A percentile compares a stretch with the other conserved stretches of the same genome.
These are phyloP conservation scores for Xylariaceae sp. DNA, from an alignment of 2,329 filamentous ascomycete genomes.

Conservation along the genomic window DNA sequence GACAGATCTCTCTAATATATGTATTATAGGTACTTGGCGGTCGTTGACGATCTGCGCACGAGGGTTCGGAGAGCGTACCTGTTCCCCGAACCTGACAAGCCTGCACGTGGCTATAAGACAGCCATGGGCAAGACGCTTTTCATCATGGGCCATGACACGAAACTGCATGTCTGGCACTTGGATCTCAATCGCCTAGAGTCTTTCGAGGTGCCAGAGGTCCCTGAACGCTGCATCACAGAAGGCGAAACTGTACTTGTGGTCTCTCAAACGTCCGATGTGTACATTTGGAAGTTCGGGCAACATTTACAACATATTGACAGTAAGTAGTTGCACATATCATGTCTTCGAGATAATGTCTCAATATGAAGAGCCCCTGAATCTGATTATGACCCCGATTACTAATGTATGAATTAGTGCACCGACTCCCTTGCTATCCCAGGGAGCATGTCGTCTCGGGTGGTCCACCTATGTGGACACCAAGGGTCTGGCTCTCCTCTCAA, in stretches of 20 bases:
- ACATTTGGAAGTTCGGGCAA: constrained; percentile 27
- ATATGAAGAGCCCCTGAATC: no score
- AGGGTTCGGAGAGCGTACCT: constrained; percentile 27
- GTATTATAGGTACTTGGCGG: constrained; percentile 20
- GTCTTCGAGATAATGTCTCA: not conserved
- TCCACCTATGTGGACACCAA: constrained; percentile 20
- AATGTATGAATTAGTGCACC: constrained; percentile 11
- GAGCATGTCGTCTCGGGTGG: constrained; percentile 20
- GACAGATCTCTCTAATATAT: not conserved
- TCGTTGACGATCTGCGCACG: constrained; percentile 31
- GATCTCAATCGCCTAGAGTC: constrained; percentile 24
- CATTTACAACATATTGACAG: constrained; percentile 21
- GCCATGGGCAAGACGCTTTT: constrained; percentile 30
- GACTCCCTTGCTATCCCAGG: constrained; percentile 20
- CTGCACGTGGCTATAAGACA: constrained; percentile 27
- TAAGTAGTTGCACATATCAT: constrained; percentile 5
- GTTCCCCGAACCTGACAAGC: constrained; percentile 24
- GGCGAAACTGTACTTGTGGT: constrained; percentile 28
- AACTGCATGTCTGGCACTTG: constrained; percentile 31
- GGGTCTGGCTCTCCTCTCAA: constrained; percentile 21
- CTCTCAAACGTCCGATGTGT: constrained; percentile 25
- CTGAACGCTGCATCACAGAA: constrained; percentile 28
- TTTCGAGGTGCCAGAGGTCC: constrained; percentile 22
- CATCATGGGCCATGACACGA: constrained; percentile 27
- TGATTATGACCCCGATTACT: not conserved